phyloP scores from a whole-genome alignment of 2,329 filamentous ascomycete genomes.

The Aspergillus jensenii region DNA sequence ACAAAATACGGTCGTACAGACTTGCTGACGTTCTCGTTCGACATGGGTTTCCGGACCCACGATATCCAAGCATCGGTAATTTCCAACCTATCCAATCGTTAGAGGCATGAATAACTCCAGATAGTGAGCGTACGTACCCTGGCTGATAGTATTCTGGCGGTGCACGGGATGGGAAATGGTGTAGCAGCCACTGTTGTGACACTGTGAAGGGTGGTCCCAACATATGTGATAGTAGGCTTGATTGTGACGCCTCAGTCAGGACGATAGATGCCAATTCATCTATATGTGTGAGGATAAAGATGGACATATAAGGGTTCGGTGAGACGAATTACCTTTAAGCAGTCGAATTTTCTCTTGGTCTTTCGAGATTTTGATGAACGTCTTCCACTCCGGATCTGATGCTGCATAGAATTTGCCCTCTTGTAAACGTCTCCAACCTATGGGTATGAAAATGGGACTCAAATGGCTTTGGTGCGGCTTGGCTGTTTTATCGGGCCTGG shows the following conservation, averaged over 20 bases:
- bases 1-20: conserved; percentile 33
- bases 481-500: background rate
- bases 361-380: conserved; percentile 59
- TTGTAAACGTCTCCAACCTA: conserved; percentile 51
- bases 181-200: conserved; percentile 59
- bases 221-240: conserved; percentile 44
- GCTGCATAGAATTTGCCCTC: conserved; percentile 31
- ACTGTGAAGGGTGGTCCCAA: conserved; percentile 53
- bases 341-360: conserved; percentile 50
- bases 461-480: conserved; percentile 36
- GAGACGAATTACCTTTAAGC: conserved; percentile 43
- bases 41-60: conserved; percentile 28
- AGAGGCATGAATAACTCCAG: conserved; percentile 2
- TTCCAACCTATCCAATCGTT: conserved; percentile 25
- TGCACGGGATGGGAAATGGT: conserved; percentile 59
- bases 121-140: conserved; percentile 50
- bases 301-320: background rate
- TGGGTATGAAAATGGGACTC: conserved; percentile 58
- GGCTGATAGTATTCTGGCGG: conserved; percentile 61
- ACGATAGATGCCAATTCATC: conserved; percentile 50
- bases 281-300: conserved; percentile 26
- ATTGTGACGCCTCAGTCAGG: conserved; percentile 42
- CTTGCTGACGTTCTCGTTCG: conserved; percentile 26
- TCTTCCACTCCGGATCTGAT: conserved; percentile 62
- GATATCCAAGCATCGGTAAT: conserved; percentile 26